A percentile compares a stretch with the other conserved stretches of the same genome.
Conservation (phyloP, 2,329 filamentous ascomycete species). For the Triangularia setosa region DNA sequence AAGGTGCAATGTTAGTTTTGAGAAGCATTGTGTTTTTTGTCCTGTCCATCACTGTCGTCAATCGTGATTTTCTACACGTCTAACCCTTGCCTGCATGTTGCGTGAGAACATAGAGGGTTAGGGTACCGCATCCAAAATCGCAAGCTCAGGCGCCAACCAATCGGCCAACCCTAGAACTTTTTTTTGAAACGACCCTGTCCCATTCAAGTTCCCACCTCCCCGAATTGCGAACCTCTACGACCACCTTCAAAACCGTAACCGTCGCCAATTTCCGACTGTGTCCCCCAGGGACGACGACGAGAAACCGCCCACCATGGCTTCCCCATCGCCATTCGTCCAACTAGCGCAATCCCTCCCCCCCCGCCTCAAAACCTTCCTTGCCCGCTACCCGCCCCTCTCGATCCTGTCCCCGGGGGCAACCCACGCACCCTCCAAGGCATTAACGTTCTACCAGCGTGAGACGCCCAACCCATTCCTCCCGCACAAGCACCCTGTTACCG, state of each 20-base stretch:
- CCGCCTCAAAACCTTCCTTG: conserved; percentile 80
- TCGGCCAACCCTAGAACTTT: neutral
- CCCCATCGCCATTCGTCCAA: conserved; percentile 39
- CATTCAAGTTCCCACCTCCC: neutral
- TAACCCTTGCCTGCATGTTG: too few species aligned
- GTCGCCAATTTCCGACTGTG: neutral
- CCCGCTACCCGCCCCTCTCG: conserved; percentile 74
- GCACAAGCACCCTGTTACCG: conserved; percentile 72
- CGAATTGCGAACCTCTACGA: neutral
- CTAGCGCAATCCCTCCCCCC: conserved; percentile 71
- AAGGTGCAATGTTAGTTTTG: neutral
- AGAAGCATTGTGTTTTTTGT: neutral
- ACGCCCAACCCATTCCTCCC: conserved; percentile 77
- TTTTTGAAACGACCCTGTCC: neutral
- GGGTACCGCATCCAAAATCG: neutral
- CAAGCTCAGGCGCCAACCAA: neutral
- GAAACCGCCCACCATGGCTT: conserved; percentile 20
- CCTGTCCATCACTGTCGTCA: neutral
- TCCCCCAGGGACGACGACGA: neutral
- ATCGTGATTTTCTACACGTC: neutral
- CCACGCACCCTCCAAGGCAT: conserved; percentile 35
- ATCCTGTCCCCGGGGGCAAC: conserved; percentile 47
- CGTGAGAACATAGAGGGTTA: too few species aligned
- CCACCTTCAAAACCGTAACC: neutral
- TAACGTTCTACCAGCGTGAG: conserved; percentile 51